Percentiles rank a stretch among this genome's conserved stretches.
Evolutionary conservation across 2,329 filamentous ascomycete genomes (phyloP).

Genomic region (Fusarium coffeatum): DNA sequence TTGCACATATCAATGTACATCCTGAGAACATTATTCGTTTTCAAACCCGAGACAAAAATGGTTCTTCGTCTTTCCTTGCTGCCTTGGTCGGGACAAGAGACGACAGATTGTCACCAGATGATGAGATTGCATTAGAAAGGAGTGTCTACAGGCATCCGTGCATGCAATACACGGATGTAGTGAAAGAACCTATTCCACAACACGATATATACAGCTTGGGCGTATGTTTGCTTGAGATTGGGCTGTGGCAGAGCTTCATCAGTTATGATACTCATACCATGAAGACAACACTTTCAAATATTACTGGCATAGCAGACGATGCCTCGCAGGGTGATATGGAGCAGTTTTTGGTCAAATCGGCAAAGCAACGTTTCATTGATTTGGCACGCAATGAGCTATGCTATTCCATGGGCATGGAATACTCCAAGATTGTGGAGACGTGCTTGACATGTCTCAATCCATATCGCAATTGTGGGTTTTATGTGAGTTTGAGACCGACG

Average conservation of each 20-base stretch:
- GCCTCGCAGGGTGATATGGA: not conserved
- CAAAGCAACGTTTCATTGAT: not conserved
- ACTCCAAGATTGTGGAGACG: constrained; percentile 47
- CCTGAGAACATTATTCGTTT: constrained; percentile 57
- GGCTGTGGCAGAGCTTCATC: constrained; percentile 42
- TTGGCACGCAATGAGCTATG: constrained; percentile 26
- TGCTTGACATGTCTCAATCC: constrained; percentile 53
- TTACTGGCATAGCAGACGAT: not conserved
- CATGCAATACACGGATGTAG: constrained; percentile 55
- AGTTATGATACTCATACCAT: constrained; percentile 20
- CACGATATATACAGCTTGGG: constrained; percentile 66
- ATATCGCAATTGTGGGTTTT: constrained; percentile 48
- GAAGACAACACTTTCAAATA: not conserved
- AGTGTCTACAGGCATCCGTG: constrained; percentile 64
- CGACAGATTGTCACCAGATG: constrained; percentile 14
- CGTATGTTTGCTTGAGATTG: constrained; percentile 65
- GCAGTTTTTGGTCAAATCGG: not conserved
- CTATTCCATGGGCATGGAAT: constrained; percentile 47
- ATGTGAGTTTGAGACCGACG: constrained; percentile 25
- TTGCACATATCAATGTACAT: constrained; percentile 61
- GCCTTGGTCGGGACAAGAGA: constrained; percentile 21
- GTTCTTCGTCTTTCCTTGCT: constrained; percentile 11
- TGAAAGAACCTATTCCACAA: constrained; percentile 58
- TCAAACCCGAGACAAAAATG: not conserved
- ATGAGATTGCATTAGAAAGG: constrained; percentile 52